Evolutionary conservation across 2,329 filamentous ascomycete species (phyloP).

Genomic region (Calonectria montana): DNA sequence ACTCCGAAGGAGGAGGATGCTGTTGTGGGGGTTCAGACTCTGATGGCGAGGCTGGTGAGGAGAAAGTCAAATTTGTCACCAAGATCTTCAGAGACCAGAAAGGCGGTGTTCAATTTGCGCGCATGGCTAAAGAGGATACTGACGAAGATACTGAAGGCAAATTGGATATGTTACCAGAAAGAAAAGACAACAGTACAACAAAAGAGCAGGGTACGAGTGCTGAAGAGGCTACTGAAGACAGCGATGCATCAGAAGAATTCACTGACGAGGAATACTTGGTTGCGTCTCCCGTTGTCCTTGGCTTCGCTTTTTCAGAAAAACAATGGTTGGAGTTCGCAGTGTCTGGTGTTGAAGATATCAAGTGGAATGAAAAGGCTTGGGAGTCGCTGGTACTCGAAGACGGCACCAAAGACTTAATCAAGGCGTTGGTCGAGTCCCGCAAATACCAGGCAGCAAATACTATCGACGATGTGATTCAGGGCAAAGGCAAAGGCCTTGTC

Average conservation of each 20-base stretch:
- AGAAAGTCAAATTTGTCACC: slow-evolving; percentile 59
- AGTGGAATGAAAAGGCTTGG: slow-evolving; percentile 87
- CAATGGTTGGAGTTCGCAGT: slow-evolving; percentile 91
- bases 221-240: slow-evolving; percentile 16
- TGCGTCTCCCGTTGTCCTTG: slow-evolving; percentile 84
- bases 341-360: slow-evolving; percentile 81
- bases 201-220: neutral
- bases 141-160: slow-evolving; percentile 57
- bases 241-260: slow-evolving; percentile 57
- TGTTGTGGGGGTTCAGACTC: slow-evolving; percentile 55
- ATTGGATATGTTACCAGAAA: slow-evolving; percentile 63
- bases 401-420: slow-evolving; percentile 72
- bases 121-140: slow-evolving; percentile 43
- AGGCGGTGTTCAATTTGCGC: slow-evolving; percentile 50
- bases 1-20: slow-evolving; percentile 51
- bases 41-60: slow-evolving; percentile 47
- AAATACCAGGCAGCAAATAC: slow-evolving; percentile 84
- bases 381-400: slow-evolving; percentile 79
- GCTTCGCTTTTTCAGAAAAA: slow-evolving; percentile 90
- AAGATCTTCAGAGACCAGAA: slow-evolving; percentile 63
- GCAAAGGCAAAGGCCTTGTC: slow-evolving; percentile 89
- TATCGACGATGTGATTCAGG: slow-evolving; percentile 85
- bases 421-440: slow-evolving; percentile 84
- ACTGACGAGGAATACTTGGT: slow-evolving; percentile 87
- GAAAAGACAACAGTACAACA: slow-evolving; percentile 21